A percentile compares a stretch with the other conserved stretches of the same genome.
These are phyloP conservation scores for Tolypocladium capitatum DNA, from an alignment of 2,329 filamentous ascomycete genomes.

Conservation along the genomic window DNA sequence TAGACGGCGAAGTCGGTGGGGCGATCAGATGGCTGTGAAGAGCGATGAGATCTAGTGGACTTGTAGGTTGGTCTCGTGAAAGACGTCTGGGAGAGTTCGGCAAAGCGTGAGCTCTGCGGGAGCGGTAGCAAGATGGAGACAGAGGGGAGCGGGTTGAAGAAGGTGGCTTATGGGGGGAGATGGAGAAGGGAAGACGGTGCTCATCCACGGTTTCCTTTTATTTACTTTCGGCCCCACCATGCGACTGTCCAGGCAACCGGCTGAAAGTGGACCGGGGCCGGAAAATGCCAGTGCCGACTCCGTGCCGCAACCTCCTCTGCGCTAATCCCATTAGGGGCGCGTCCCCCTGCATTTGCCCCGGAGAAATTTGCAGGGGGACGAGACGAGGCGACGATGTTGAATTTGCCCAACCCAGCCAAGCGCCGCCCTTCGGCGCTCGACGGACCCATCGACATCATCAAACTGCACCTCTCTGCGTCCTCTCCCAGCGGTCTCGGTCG, in stretches of 20 bases:
- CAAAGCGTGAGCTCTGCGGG: constrained; percentile 4
- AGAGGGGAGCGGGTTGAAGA: constrained; percentile 4
- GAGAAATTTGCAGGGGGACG: background rate
- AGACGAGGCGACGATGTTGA: too few relatives aligned
- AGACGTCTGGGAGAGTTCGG: constrained; percentile 9
- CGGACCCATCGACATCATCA: background rate
- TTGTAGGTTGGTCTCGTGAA: constrained; percentile 16
- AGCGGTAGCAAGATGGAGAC: constrained; percentile 1
- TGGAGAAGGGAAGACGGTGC: constrained; percentile 5
- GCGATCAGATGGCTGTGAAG: constrained; percentile 31
- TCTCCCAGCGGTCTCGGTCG: background rate
- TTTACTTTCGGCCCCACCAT: constrained; percentile 28
- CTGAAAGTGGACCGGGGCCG: background rate
- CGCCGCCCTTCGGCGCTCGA: too few relatives aligned
- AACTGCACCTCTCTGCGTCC: background rate
- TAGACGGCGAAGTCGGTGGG: constrained; percentile 29
- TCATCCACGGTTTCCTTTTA: constrained; percentile 24
- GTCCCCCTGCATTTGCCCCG: background rate
- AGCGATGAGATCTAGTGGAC: constrained; percentile 37
- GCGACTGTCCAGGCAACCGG: constrained; percentile 23
- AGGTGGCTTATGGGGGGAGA: constrained; percentile 13
- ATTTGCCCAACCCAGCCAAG: background rate
- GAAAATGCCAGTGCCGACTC: constrained; percentile 5
- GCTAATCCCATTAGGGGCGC: background rate
- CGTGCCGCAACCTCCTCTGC: background rate